Percentiles rank a stretch among this genome's conserved stretches.
These are phyloP conservation scores for Torrubiella hemipterigena DNA, from an alignment of 2,329 filamentous ascomycete species.

Conservation along the genomic window DNA sequence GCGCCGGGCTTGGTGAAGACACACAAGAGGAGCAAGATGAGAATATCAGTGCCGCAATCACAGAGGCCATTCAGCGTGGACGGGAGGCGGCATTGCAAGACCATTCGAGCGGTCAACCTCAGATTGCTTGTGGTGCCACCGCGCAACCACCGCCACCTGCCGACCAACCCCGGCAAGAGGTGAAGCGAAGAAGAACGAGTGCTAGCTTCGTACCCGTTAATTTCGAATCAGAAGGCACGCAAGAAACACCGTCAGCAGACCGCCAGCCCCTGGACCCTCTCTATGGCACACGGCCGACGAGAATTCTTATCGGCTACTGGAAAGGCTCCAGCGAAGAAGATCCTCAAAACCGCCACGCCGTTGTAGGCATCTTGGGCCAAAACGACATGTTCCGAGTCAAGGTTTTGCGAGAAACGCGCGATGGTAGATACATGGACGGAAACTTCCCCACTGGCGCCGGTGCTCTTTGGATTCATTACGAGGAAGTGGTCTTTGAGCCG, in stretches of 20 bases:
- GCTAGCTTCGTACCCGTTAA: not conserved
- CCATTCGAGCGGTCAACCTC: slow-evolving; percentile 24
- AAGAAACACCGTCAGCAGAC: not conserved
- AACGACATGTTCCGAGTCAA: slow-evolving; percentile 57
- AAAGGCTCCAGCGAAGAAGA: slow-evolving; percentile 35
- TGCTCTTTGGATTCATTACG: slow-evolving; percentile 50
- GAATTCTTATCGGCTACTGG: slow-evolving; percentile 50
- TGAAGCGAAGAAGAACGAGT: not conserved
- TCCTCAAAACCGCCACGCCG: slow-evolving; percentile 43
- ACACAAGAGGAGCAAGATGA: slow-evolving; percentile 24
- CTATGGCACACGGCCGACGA: slow-evolving; percentile 40
- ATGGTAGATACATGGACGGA: slow-evolving; percentile 43
- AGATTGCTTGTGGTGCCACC: slow-evolving; percentile 39
- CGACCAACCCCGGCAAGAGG: slow-evolving; percentile 3
- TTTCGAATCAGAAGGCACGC: no score
- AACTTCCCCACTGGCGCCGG: slow-evolving; percentile 50
- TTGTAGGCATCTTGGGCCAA: slow-evolving; percentile 48
- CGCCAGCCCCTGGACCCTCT: slow-evolving; percentile 26
- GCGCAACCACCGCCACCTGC: slow-evolving; percentile 9
- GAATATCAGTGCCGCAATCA: slow-evolving; percentile 30
- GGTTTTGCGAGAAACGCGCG: slow-evolving; percentile 45
- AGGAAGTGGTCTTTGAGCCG: slow-evolving; percentile 46
- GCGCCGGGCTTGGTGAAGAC: slow-evolving; percentile 24
- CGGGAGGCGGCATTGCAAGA: slow-evolving; percentile 30
- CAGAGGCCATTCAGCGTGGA: slow-evolving; percentile 33